Conservation (phyloP, 2,329 filamentous ascomycete genomes). For the Diaporthe australafricana region DNA sequence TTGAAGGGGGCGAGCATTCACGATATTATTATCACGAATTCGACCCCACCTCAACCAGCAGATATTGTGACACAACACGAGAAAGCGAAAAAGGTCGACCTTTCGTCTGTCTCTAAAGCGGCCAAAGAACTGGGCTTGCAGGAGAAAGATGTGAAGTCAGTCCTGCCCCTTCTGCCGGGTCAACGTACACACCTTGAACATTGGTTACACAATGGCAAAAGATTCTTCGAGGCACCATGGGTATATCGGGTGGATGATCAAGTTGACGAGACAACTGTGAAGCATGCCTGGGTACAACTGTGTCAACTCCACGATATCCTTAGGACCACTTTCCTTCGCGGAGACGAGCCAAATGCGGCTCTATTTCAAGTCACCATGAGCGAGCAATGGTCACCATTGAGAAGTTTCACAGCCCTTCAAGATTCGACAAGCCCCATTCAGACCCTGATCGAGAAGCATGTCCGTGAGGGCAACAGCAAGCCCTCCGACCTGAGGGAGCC, state of each 20-base stretch:
- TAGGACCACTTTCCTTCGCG: conserved; percentile 35
- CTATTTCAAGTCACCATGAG: conserved; percentile 35
- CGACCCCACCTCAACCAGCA: not conserved
- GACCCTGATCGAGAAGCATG: conserved; percentile 32
- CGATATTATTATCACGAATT: conserved; percentile 31
- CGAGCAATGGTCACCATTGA: conserved; percentile 12
- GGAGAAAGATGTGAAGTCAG: conserved; percentile 33
- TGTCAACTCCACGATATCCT: conserved; percentile 34
- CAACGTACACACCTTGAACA: conserved; percentile 40
- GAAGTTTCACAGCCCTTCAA: conserved; percentile 9
- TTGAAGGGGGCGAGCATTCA: conserved; percentile 40
- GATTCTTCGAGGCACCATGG: conserved; percentile 45
- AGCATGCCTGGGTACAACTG: conserved; percentile 31
- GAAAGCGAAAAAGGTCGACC: not conserved
- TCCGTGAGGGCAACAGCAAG: conserved; percentile 33
- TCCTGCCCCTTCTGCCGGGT: conserved; percentile 39
- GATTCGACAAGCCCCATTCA: conserved; percentile 1
- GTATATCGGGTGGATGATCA: conserved; percentile 40
- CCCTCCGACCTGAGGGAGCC: conserved; percentile 38
- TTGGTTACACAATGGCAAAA: conserved; percentile 41
- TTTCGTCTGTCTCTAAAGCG: not conserved
- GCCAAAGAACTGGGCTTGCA: not conserved
- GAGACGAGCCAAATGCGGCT: not conserved
- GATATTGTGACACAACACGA: not conserved
- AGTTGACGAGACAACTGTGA: conserved; percentile 31